Evolutionary conservation across 1,284 basidiomycete genomes (phyloP), one percentile per base, ranked within the genome.

Genomic region (Pascua sp.): DNA sequence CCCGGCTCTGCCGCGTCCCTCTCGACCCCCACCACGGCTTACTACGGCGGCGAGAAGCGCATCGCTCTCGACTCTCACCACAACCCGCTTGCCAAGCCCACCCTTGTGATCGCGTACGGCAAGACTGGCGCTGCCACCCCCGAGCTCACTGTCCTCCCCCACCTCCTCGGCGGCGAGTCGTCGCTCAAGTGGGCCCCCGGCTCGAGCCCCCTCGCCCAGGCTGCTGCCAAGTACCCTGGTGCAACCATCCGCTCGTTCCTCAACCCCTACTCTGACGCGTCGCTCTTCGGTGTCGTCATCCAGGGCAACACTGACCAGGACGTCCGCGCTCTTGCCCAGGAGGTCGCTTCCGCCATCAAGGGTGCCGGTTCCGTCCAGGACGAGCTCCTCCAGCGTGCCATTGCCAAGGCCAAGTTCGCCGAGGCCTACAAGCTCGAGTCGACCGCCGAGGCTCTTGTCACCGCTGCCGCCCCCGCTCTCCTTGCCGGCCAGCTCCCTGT

Each of bases 231-330:
- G 63, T 67, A 77, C 36, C 69, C 69, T 32, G 77, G 75, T 24
- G 64, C 71, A n/a, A 76, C 82, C 38, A 88, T 88, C 56, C 83
- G 86, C 75, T 77, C 86, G 4, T 85, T 93, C 57, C 83, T 90
- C 70, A 80, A 91, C 13, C 85, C 88, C 16, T 97, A 96, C 80
- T 90, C 91, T 18, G 93, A 96, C 73, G 91, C 90, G 4, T 82
- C 88, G 16, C 82, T 97, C 56, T 86, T 94, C 64, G 91, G 90
- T 62, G 77, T 94, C 57, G 78, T 91, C 57, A 80, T 95, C 49
- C 64, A 71, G 45, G 75, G 75, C 32, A 72, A 72, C 46, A 77
- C 74, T 38, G 65, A 61, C 55, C 67, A 71, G 56, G 73, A 61
- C 49, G 70, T 75, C 60, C 71, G 80, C 53, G 82, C 82, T 39